phyloP scores from a whole-genome alignment of 352 stramenopile species.

The Globisporangium cylindrosporum region DNA sequence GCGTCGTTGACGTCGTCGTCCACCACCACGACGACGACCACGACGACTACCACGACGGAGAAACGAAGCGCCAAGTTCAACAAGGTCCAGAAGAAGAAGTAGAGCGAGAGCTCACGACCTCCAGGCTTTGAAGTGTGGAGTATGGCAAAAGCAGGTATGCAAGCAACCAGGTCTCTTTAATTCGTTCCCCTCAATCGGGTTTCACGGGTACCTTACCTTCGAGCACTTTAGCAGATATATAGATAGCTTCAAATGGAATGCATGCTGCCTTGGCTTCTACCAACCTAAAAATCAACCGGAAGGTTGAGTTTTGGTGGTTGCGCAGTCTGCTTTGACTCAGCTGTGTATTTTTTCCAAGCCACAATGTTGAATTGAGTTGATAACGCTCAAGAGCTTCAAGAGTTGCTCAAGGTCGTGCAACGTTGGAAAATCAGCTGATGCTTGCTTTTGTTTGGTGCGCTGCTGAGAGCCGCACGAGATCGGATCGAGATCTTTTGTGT shows the following conservation, averaged over 20 bases:
- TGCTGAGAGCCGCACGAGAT: too few species aligned
- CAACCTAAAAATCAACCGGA: too few species aligned
- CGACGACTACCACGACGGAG: conserved; percentile 26
- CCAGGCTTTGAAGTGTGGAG: not conserved
- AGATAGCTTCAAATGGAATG: not conserved
- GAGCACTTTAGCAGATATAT: not conserved
- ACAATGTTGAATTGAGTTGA: too few species aligned
- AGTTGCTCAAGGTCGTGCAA: too few species aligned
- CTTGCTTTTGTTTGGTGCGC: too few species aligned
- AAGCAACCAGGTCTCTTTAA: not conserved
- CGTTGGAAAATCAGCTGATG: too few species aligned
- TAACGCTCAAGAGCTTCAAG: too few species aligned
- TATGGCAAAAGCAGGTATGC: not conserved
- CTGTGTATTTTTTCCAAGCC: too few species aligned
- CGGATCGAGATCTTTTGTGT: too few species aligned
- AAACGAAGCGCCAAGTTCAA: conserved; percentile 71
- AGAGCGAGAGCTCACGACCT: not conserved
- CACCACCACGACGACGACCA: conserved; percentile 20
- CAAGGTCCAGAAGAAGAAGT: conserved; percentile 68
- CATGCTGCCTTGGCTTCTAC: not conserved
- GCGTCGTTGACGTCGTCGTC: conserved; percentile 18
- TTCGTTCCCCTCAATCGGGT: not conserved
- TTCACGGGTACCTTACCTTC: not conserved
- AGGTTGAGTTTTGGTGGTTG: too few species aligned
- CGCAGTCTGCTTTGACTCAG: too few species aligned